Base-by-base conservation (phyloP, 2,329 filamentous ascomycete species). In the Cyphellophora attinorum region DNA sequence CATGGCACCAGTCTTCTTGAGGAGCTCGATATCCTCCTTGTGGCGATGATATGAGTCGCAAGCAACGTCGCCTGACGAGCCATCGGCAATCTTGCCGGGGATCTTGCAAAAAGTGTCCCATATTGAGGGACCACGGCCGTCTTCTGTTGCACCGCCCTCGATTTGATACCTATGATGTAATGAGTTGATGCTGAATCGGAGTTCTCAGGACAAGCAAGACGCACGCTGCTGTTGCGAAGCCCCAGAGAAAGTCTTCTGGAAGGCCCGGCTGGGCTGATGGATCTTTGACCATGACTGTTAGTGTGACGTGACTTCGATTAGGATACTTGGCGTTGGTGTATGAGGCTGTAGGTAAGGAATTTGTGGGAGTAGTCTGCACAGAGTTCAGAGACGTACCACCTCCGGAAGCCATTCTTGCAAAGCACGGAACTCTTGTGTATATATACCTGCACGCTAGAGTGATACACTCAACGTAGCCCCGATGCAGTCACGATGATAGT, bases 81-180 rank as follows among this genome's bases (percentile, higher is more conserved):
- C 79, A 50, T 84, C 81, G 37, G 84, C 83, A 51, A 91, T 86
- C 62, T 91, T 93, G 51, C 83, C 83, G 5, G 81, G 77, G 35
- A 76, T 79, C 43, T 73, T 73, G 61, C 81, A 88, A 64, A 93
- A 93, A n/a, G 74, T 79, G 61, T 93, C 85, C 85, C 85, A 93
- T 58, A 93, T 91, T 42, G 81, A 85, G 35, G 83, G 78, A 14
- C 74, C 81, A 45, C 85, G 81, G 45, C 85, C 85, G 54, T 89
- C 85, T 53, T 79, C 73, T 31, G 80, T 66, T 25, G 71, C 67
- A 31, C 76, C 77, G 38, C 85, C 85, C 65, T 93, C 85, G 49
- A 93, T 82, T 58, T 93, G 85, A 65, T 91, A 93, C 55, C 85
- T 91, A 53, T 4, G 41, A 12, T 23, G 16, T 11, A 31, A 36